Percentiles rank a stretch among this genome's conserved stretches.
These are phyloP conservation scores for Pseudonectria foliicola DNA, from an alignment of 2,329 filamentous ascomycete species.

Conservation along the genomic window DNA sequence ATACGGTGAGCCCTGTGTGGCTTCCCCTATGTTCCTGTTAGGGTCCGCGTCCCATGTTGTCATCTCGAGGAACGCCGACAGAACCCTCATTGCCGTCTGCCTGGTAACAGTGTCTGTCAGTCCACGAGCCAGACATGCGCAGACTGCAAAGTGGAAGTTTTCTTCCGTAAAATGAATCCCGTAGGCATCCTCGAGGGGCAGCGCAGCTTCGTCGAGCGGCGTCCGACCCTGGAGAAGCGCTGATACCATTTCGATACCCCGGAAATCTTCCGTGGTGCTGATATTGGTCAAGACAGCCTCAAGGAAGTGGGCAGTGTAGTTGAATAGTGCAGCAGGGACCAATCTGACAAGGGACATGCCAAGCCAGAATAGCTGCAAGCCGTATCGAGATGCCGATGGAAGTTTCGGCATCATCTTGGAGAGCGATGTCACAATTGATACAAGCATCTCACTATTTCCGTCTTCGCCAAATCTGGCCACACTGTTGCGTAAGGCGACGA, in stretches of 20 bases:
- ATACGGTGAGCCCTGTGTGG: constrained; percentile 45
- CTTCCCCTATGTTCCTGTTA: constrained; percentile 8
- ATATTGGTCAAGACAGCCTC: constrained; percentile 60
- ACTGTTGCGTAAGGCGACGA: constrained; percentile 60
- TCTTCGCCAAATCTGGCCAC: constrained; percentile 59
- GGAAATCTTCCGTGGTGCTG: constrained; percentile 51
- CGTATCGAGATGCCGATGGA: constrained; percentile 59
- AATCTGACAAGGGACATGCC: constrained; percentile 59
- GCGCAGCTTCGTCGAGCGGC: constrained; percentile 55
- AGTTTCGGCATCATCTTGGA: constrained; percentile 68
- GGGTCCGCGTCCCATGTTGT: constrained; percentile 19
- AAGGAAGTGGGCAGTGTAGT: constrained; percentile 57
- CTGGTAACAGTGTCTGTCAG: constrained; percentile 57
- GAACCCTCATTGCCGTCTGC: constrained; percentile 49
- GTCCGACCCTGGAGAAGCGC: constrained; percentile 54
- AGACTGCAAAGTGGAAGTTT: constrained; percentile 61
- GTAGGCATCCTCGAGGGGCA: constrained; percentile 57
- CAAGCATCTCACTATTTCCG: constrained; percentile 59
- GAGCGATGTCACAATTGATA: constrained; percentile 58
- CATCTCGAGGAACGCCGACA: constrained; percentile 51
- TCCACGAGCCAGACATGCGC: constrained; percentile 56
- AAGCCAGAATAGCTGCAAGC: constrained; percentile 63
- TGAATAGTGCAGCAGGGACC: constrained; percentile 56
- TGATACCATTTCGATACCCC: constrained; percentile 50
- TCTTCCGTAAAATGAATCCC: constrained; percentile 58